Evolutionary conservation across 352 stramenopile genomes (phyloP).

Genomic region (Phytopythium mirpurense): DNA sequence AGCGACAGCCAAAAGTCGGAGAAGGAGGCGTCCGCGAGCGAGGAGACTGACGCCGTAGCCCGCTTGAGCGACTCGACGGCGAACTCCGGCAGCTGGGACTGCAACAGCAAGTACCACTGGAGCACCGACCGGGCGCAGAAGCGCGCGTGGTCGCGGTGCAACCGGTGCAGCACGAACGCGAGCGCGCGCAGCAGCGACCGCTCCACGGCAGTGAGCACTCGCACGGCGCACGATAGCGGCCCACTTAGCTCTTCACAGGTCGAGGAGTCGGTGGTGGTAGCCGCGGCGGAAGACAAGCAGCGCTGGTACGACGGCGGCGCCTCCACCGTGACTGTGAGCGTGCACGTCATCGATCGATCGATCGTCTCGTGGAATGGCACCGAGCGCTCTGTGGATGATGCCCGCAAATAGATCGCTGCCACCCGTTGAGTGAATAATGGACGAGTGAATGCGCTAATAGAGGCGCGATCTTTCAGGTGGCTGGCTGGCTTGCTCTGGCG

Average conservation of each 20-base stretch:
- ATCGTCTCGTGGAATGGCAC: too few species aligned
- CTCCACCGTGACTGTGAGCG: background rate
- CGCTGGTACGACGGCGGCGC: background rate
- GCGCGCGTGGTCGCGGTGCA: constrained; percentile 46
- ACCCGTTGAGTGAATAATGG: too few species aligned
- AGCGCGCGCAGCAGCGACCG: constrained; percentile 55
- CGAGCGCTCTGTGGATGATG: too few species aligned
- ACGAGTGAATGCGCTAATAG: too few species aligned
- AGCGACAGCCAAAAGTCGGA: constrained; percentile 63
- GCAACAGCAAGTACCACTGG: constrained; percentile 57
- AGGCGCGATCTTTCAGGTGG: too few species aligned
- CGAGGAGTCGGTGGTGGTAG: background rate
- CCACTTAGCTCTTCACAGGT: background rate
- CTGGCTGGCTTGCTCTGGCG: too few species aligned
- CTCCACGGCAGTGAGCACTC: constrained; percentile 50
- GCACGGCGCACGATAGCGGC: constrained; percentile 20
- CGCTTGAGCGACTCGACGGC: constrained; percentile 48
- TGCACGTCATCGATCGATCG: background rate
- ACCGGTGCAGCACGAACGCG: constrained; percentile 62
- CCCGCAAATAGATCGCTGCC: too few species aligned
- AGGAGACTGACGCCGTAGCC: constrained; percentile 48
- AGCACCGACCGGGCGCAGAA: constrained; percentile 55
- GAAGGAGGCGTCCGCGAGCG: constrained; percentile 61
- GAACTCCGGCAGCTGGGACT: constrained; percentile 42
- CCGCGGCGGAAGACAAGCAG: background rate